A percentile compares a stretch with the other conserved stretches of the same genome.
Conservation (phyloP, 2,329 filamentous ascomycete species). For the Cladosporium sp. region DNA sequence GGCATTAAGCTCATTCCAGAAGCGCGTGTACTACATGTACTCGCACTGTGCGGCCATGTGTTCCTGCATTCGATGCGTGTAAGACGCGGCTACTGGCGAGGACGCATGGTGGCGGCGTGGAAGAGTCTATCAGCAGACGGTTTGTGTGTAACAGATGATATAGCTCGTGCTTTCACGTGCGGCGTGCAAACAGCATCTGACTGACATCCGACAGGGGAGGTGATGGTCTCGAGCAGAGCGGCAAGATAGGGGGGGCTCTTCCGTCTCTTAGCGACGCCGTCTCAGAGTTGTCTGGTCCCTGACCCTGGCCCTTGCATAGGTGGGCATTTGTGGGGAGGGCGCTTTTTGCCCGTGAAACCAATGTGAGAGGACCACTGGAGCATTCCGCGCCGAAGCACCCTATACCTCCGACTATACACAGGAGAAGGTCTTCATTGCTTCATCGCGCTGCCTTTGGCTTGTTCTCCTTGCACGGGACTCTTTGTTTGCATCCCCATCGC, state of each 20-base stretch:
- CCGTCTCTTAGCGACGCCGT: background rate
- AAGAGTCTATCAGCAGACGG: background rate
- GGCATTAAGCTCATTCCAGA: conserved; percentile 11
- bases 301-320: conserved; percentile 1
- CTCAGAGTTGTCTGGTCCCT: conserved; percentile 1
- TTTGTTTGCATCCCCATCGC: background rate
- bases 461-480: background rate
- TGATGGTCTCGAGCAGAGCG: background rate
- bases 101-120: conserved; percentile 10
- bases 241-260: background rate
- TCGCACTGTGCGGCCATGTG: background rate
- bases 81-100: conserved; percentile 12
- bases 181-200: background rate
- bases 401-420: background rate
- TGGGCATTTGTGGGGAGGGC: conserved; percentile 6
- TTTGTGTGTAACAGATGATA: conserved; percentile 4
- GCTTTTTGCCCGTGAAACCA: conserved; percentile 12
- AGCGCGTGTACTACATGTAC: conserved; percentile 1
- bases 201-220: background rate
- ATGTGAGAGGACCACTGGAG: conserved; percentile 1
- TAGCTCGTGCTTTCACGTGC: conserved; percentile 10
- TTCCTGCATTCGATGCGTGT: conserved; percentile 13
- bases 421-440: background rate
- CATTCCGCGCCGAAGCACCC: too few species aligned
- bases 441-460: background rate